Percentiles rank a stretch among this genome's conserved stretches.
phyloP scores from a whole-genome alignment of 2,329 filamentous ascomycete species.

The Daldinia sp. region DNA sequence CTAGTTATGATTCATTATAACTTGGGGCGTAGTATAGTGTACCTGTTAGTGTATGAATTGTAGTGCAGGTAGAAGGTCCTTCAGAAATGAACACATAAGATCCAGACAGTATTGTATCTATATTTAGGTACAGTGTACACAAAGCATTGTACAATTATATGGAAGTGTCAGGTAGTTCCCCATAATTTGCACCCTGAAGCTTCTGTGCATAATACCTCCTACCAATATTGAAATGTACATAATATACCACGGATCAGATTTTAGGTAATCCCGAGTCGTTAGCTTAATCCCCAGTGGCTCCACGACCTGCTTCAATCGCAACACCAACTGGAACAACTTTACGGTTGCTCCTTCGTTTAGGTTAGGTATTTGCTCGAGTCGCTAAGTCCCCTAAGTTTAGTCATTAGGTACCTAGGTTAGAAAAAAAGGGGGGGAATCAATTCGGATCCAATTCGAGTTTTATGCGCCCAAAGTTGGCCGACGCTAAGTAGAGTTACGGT shows the following conservation, averaged over 20 bases:
- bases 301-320: slow-evolving; percentile 20
- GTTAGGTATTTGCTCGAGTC: slow-evolving; percentile 19
- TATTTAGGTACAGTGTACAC: slow-evolving; percentile 8
- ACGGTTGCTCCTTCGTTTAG: slow-evolving; percentile 13
- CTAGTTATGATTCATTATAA: neutral
- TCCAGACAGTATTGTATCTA: neutral
- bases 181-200: slow-evolving; percentile 18
- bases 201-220: slow-evolving; percentile 30
- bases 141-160: slow-evolving; percentile 1
- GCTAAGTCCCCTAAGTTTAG: slow-evolving; percentile 19
- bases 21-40: neutral
- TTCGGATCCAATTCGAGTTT: slow-evolving; percentile 19
- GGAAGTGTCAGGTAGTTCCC: neutral
- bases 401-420: neutral
- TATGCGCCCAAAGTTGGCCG: slow-evolving; percentile 30
- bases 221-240: neutral
- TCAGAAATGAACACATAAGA: slow-evolving; percentile 7
- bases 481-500: slow-evolving; percentile 19
- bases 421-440: slow-evolving; percentile 14
- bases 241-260: slow-evolving; percentile 21
- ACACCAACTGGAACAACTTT: slow-evolving; percentile 5
- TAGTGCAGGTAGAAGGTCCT: too few relatives aligned
- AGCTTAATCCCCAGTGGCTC: slow-evolving; percentile 13
- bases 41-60: neutral
- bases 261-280: slow-evolving; percentile 19